These are phyloP conservation scores for Evansstolkia leycettana DNA, from an alignment of 495 filamentous ascomycete species.

Conservation along the genomic window DNA sequence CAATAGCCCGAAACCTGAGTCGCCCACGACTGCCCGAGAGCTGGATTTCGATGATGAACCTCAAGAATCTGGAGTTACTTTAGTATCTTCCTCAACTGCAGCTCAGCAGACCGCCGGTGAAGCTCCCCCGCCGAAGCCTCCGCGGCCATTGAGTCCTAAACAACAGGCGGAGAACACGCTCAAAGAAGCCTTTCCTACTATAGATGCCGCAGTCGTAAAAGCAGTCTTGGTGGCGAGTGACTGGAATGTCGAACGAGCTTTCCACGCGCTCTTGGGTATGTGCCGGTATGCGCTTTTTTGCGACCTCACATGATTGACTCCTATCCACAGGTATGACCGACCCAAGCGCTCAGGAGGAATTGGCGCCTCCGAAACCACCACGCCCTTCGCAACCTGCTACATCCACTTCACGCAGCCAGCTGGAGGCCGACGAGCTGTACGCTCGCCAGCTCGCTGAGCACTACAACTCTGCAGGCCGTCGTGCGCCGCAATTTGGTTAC, in stretches of 20 bases:
- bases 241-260: conserved; percentile 83
- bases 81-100: conserved; percentile 21
- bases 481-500: conserved; percentile 26
- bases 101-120: conserved; percentile 26
- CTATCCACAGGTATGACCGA: conserved; percentile 76
- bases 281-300: conserved; percentile 1
- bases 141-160: conserved; percentile 67
- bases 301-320: conserved; percentile 1
- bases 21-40: conserved; percentile 70
- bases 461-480: conserved; percentile 48
- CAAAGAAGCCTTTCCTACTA: conserved; percentile 82
- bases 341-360: conserved; percentile 65
- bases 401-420: conserved; percentile 57
- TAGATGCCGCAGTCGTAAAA: conserved; percentile 73
- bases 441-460: conserved; percentile 89
- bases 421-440: conserved; percentile 87
- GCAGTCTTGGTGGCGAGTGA: conserved; percentile 79
- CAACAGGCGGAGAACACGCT: conserved; percentile 80
- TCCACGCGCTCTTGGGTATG: conserved; percentile 84
- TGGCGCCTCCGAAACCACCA: conserved; percentile 58
- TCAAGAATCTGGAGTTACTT: conserved; percentile 44
- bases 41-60: conserved; percentile 82
- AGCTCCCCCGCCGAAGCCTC: conserved; percentile 69
- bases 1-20: conserved; percentile 48
- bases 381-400: conserved; percentile 40